These are phyloP conservation scores for Phanerochaete sordida DNA, from an alignment of 768 basidiomycete genomes.

Conservation along the genomic window DNA sequence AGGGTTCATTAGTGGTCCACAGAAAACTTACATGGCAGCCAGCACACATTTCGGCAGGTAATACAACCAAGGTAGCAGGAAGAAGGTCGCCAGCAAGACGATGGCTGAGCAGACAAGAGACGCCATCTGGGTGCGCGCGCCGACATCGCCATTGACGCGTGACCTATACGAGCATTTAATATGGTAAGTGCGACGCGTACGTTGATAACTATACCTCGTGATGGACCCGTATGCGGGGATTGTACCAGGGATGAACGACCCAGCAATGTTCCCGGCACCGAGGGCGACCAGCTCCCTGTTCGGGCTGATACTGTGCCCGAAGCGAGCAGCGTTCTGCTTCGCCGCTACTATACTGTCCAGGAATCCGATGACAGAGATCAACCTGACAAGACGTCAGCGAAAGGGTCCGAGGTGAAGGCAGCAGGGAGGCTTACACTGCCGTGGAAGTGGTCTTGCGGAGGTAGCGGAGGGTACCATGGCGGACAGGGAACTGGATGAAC, in stretches of 20 bases:
- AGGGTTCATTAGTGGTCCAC: background rate
- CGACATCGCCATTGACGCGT: conserved; percentile 87
- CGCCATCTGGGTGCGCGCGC: conserved; percentile 87
- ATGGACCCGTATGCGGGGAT: conserved; percentile 93
- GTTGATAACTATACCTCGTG: conserved; percentile 54
- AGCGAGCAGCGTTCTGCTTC: conserved; percentile 85
- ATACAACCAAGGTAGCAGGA: conserved; percentile 81
- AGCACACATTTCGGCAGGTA: conserved; percentile 89
- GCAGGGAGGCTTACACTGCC: conserved; percentile 50
- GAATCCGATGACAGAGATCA: conserved; percentile 85
- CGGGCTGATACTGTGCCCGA: conserved; percentile 84
- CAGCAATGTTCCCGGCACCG: conserved; percentile 76
- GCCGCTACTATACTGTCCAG: conserved; percentile 94
- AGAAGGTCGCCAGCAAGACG: conserved; percentile 84
- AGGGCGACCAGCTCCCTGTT: conserved; percentile 96
- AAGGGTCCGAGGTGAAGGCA: background rate
- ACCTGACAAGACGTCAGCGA: conserved; percentile 32
- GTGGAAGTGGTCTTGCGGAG: conserved; percentile 81
- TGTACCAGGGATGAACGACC: conserved; percentile 82
- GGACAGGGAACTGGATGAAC: conserved; percentile 76
- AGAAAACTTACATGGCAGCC: conserved; percentile 68
- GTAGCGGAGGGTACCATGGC: conserved; percentile 53
- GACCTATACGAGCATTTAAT: conserved; percentile 39
- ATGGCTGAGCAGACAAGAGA: conserved; percentile 72
- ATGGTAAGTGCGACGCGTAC: background rate